phyloP scores from a whole-genome alignment of 2,329 filamentous ascomycete species.

The Achaetomium macrosporum region DNA sequence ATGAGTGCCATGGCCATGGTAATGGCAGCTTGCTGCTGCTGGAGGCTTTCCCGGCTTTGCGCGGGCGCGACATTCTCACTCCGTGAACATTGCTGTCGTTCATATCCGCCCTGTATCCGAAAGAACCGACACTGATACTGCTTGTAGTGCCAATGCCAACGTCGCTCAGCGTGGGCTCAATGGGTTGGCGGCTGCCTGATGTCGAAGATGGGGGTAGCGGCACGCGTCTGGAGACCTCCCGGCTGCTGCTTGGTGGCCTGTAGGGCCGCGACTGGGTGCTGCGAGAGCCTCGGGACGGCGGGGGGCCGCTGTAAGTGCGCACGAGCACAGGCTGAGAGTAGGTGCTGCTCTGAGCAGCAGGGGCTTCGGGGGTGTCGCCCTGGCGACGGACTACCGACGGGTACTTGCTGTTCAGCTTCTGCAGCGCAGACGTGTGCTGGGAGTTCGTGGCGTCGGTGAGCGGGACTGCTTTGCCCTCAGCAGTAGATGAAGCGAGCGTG shows the following conservation, averaged over 20 bases:
- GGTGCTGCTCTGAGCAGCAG: slow-evolving; percentile 50
- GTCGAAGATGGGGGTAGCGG: slow-evolving; percentile 26
- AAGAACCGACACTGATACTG: neutral
- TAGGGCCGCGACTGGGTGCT: slow-evolving; percentile 23
- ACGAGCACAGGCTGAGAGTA: slow-evolving; percentile 63
- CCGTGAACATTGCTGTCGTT: slow-evolving; percentile 6
- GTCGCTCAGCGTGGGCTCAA: slow-evolving; percentile 23
- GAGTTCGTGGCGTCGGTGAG: slow-evolving; percentile 51
- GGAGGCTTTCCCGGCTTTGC: slow-evolving; percentile 35
- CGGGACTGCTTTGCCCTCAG: slow-evolving; percentile 50
- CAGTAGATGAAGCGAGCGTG: slow-evolving; percentile 49
- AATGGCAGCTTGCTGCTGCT: slow-evolving; percentile 17
- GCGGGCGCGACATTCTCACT: slow-evolving; percentile 38
- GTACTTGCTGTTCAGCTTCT: slow-evolving; percentile 53
- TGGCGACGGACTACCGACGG: slow-evolving; percentile 43
- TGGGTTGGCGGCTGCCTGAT: slow-evolving; percentile 20
- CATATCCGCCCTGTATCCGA: neutral
- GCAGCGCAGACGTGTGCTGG: slow-evolving; percentile 53
- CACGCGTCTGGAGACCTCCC: slow-evolving; percentile 29
- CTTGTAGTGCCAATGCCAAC: slow-evolving; percentile 13
- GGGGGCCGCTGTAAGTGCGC: slow-evolving; percentile 53
- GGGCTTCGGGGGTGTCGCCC: slow-evolving; percentile 48
- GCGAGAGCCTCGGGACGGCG: slow-evolving; percentile 30
- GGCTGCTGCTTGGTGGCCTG: slow-evolving; percentile 26
- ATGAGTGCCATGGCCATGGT: slow-evolving; percentile 27